A percentile compares a stretch with the other conserved stretches of the same genome.
phyloP scores from a whole-genome alignment of 2,329 filamentous ascomycete species.

The Teratosphaeria destructans region DNA sequence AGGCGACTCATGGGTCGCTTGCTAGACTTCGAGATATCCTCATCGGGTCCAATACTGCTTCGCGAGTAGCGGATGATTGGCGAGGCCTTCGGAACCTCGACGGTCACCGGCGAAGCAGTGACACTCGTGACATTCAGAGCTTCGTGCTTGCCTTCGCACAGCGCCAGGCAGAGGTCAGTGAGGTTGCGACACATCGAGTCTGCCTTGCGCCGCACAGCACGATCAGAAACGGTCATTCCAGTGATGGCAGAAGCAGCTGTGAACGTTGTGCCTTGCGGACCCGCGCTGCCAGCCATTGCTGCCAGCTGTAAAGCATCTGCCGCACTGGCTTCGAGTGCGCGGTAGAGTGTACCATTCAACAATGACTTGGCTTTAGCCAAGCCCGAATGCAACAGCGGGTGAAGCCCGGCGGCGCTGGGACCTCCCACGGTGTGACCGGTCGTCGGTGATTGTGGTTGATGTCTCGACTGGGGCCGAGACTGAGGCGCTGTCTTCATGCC shows the following conservation, averaged over 20 bases:
- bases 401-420: conserved; percentile 45
- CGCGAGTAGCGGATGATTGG: conserved; percentile 8
- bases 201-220: conserved; percentile 78
- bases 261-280: conserved; percentile 51
- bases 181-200: conserved; percentile 87
- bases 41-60: conserved; percentile 8
- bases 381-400: conserved; percentile 71
- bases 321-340: conserved; percentile 68
- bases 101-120: conserved; percentile 12
- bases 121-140: conserved; percentile 4
- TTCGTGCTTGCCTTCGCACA: conserved; percentile 39
- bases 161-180: conserved; percentile 80
- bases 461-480: conserved; percentile 7
- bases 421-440: conserved; percentile 30
- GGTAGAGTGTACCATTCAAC: conserved; percentile 62
- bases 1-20: conserved; percentile 31
- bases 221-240: conserved; percentile 56
- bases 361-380: conserved; percentile 65
- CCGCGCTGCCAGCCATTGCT: conserved; percentile 63
- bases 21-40: conserved; percentile 24
- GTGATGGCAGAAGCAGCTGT: conserved; percentile 56
- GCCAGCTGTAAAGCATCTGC: conserved; percentile 71
- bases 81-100: conserved; percentile 5
- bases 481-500: conserved; percentile 16
- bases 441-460: background rate